Evolutionary conservation across 768 basidiomycete genomes (phyloP).

Genomic region (Suillus subaureus): DNA sequence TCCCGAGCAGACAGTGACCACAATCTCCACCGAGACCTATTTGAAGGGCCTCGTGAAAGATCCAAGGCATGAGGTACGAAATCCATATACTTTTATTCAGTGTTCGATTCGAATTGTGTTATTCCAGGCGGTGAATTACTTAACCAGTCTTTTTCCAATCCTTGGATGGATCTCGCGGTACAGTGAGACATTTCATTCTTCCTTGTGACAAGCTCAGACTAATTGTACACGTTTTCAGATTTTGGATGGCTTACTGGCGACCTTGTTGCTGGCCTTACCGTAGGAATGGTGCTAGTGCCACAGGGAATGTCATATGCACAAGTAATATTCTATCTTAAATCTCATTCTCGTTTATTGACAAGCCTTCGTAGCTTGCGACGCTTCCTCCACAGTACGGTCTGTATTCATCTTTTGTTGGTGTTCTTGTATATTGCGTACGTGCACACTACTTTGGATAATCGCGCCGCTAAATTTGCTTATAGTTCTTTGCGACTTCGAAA

Average conservation of each 20-base stretch:
- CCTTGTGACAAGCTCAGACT: neutral
- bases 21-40: conserved; percentile 63
- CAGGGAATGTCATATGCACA: conserved; percentile 91
- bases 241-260: conserved; percentile 84
- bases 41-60: conserved; percentile 40
- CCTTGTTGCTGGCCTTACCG: conserved; percentile 87
- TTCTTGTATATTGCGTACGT: conserved; percentile 79
- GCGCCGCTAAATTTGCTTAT: neutral
- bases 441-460: neutral
- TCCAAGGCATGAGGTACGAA: conserved; percentile 51
- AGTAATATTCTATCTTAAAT: conserved; percentile 37
- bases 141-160: conserved; percentile 80
- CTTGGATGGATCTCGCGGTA: conserved; percentile 85
- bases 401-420: conserved; percentile 92
- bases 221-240: conserved; percentile 42
- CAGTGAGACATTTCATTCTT: conserved; percentile 49
- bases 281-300: conserved; percentile 94
- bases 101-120: neutral
- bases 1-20: conserved; percentile 60
- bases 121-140: conserved; percentile 60
- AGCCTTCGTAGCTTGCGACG: conserved; percentile 65
- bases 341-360: neutral
- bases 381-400: conserved; percentile 88
- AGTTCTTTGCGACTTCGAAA: conserved; percentile 97
- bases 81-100: conserved; percentile 3